Conservation (phyloP, 306 rosid genomes). For the Gastrolobium villosum region DNA sequence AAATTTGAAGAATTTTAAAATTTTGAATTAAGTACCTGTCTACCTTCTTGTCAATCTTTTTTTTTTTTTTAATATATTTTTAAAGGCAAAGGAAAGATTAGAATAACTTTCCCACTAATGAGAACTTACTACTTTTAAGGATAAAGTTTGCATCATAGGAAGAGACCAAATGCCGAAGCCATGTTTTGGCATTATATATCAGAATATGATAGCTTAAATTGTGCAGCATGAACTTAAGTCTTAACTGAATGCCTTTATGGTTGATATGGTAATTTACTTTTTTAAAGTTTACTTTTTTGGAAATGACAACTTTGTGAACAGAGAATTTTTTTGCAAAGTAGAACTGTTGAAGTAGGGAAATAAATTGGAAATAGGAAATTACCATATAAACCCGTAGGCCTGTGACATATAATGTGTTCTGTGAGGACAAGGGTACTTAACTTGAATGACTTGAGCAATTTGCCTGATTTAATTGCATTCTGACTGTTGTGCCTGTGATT, state of each 20-base stretch:
- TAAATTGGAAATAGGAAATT: background rate
- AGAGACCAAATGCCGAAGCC: slow-evolving; percentile 10
- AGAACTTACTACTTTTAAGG: slow-evolving; percentile 4
- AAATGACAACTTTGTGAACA: background rate
- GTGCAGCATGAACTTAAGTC: background rate
- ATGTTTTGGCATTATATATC: background rate
- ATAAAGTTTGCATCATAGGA: background rate
- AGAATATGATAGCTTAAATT: background rate
- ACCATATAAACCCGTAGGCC: slow-evolving; percentile 14
- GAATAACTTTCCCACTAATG: slow-evolving; percentile 5
- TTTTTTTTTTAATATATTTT: background rate
- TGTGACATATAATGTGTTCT: slow-evolving; percentile 14
- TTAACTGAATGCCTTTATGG: slow-evolving; percentile 11
- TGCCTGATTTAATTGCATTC: slow-evolving; percentile 44
- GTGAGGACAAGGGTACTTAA: slow-evolving; percentile 1
- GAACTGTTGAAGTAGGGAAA: slow-evolving; percentile 13
- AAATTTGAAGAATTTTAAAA: background rate
- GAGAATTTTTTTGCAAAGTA: background rate
- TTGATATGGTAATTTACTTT: background rate
- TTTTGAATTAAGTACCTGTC: background rate
- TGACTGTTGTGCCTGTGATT: slow-evolving; percentile 39
- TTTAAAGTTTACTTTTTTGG: background rate
- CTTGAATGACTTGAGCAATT: slow-evolving; percentile 14
- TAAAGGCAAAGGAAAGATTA: background rate
- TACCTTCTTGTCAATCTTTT: background rate